Percentiles rank a stretch among this genome's conserved stretches.
Conservation (phyloP, 2,329 filamentous ascomycete genomes). For the Aspergillus nomiae region DNA sequence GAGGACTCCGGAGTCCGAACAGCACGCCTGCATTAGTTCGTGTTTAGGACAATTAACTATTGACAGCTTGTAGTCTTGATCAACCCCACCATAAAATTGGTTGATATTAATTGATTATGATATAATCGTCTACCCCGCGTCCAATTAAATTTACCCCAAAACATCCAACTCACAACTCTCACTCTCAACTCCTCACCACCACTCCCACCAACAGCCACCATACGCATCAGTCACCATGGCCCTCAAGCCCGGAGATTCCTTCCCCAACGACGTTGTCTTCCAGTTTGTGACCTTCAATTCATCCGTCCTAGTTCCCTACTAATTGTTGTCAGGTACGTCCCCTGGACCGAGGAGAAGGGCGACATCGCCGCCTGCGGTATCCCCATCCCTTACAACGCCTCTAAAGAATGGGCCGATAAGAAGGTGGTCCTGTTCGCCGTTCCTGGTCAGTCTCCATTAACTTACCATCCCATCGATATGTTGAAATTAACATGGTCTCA, state of each 20-base stretch:
- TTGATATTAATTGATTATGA: not conserved
- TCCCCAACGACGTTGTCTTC: slow-evolving; percentile 80
- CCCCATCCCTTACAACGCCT: slow-evolving; percentile 76
- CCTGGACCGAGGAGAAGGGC: slow-evolving; percentile 69
- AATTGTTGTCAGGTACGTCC: slow-evolving; percentile 63
- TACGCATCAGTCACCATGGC: slow-evolving; percentile 27
- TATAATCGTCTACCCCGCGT: not conserved
- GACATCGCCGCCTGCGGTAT: slow-evolving; percentile 76
- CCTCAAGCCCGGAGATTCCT: slow-evolving; percentile 77
- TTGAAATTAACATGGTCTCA: not conserved
- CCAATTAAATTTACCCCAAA: not conserved
- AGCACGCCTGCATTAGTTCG: not conserved
- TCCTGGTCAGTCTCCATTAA: slow-evolving; percentile 51
- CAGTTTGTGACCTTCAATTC: slow-evolving; percentile 48
- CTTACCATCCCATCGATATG: not conserved
- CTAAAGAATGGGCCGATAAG: slow-evolving; percentile 72
- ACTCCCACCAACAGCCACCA: not conserved
- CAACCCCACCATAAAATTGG: not conserved
- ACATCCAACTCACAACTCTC: not conserved
- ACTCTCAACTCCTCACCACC: not conserved
- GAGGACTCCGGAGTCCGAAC: not conserved
- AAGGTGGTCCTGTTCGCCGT: slow-evolving; percentile 73
- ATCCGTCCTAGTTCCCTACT: not conserved
- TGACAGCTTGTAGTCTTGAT: too few species aligned
- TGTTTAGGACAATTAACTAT: too few species aligned